These are phyloP conservation scores for Mortierella sp. DNA, from an alignment of 371 early-diverging fungal genomes.

Conservation along the genomic window DNA sequence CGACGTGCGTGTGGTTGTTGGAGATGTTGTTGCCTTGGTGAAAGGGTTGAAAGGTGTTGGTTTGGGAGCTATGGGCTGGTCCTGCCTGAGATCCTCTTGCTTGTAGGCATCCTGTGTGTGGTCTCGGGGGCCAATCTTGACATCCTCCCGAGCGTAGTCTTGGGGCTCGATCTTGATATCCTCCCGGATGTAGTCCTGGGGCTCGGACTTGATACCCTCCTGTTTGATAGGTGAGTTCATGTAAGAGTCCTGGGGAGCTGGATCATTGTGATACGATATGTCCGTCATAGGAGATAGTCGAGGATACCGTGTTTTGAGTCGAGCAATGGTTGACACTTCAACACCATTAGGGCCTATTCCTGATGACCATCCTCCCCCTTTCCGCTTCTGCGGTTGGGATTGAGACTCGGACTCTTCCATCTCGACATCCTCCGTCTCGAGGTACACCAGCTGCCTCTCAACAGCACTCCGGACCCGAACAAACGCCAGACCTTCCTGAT, in stretches of 20 bases:
- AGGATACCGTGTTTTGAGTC: neutral
- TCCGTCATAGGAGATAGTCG: neutral
- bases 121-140: neutral
- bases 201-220: neutral
- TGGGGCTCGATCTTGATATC: neutral
- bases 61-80: neutral
- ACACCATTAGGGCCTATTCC: neutral
- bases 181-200: conserved; percentile 4
- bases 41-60: neutral
- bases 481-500: conserved; percentile 24
- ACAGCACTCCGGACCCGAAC: conserved; percentile 22
- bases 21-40: neutral
- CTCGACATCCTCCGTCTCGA: neutral
- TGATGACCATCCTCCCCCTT: neutral
- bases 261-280: neutral
- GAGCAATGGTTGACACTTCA: conserved; percentile 1
- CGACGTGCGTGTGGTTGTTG: neutral
- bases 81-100: neutral
- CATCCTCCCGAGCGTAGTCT: neutral
- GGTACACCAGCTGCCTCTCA: neutral
- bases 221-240: neutral
- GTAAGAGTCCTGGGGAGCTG: neutral
- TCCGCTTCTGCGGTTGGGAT: neutral
- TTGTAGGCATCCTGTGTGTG: neutral
- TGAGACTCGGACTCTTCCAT: neutral